Conservation (phyloP, 768 basidiomycete species). For the Pluteus cervinus region DNA sequence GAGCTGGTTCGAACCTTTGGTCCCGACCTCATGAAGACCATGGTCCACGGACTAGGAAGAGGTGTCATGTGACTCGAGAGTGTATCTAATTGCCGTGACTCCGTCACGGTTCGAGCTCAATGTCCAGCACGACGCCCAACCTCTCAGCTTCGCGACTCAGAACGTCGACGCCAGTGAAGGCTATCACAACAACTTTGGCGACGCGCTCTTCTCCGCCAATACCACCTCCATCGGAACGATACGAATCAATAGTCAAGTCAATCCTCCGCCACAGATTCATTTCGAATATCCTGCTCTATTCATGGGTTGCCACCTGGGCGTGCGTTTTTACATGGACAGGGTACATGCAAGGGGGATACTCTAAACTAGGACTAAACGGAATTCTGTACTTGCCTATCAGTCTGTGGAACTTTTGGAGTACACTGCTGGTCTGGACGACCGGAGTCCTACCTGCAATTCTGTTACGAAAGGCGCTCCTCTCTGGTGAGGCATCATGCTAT, state of each 20-base stretch:
- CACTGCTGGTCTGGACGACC: conserved; percentile 40
- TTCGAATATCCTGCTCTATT: conserved; percentile 45
- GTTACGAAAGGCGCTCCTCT: conserved; percentile 51
- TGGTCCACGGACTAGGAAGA: too few relatives aligned
- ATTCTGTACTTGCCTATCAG: conserved; percentile 31
- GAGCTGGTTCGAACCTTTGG: too few relatives aligned
- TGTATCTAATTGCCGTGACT: too few relatives aligned
- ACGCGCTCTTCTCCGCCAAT: conserved; percentile 49
- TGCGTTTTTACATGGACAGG: conserved; percentile 32
- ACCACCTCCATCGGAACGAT: conserved; percentile 51
- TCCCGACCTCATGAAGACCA: too few relatives aligned
- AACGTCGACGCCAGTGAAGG: conserved; percentile 35
- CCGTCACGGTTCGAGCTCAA: too few relatives aligned
- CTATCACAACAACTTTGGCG: conserved; percentile 38
- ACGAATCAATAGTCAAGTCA: conserved; percentile 60
- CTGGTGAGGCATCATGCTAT: conserved; percentile 36
- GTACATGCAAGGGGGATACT: conserved; percentile 36
- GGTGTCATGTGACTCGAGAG: too few relatives aligned
- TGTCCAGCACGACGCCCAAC: conserved; percentile 16
- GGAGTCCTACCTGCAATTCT: conserved; percentile 54
- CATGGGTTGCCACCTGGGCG: conserved; percentile 41
- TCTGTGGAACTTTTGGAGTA: conserved; percentile 36
- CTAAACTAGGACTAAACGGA: conserved; percentile 21
- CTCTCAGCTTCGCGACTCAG: conserved; percentile 13
- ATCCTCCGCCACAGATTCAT: conserved; percentile 57